These are phyloP conservation scores for Trifolium repens DNA, from an alignment of 306 rosid species.

Conservation along the genomic window DNA sequence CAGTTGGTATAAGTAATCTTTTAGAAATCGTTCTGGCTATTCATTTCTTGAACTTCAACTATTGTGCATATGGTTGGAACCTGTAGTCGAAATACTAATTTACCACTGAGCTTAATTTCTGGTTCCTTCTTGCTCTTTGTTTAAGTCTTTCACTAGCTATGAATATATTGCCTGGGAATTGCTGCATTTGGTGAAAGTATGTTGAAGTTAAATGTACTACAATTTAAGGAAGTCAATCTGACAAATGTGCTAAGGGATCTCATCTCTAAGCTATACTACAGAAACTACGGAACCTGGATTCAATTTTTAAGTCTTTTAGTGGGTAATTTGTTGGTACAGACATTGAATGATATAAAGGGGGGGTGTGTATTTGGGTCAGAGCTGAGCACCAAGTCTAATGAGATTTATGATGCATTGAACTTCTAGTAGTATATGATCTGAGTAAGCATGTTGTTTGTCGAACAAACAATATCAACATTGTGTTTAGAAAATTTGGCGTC, in stretches of 20 bases:
- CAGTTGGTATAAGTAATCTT: slow-evolving; percentile 56
- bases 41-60: slow-evolving; percentile 41
- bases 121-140: slow-evolving; percentile 42
- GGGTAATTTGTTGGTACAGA: slow-evolving; percentile 19
- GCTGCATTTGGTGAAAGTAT: slow-evolving; percentile 35
- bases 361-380: slow-evolving; percentile 7
- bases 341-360: slow-evolving; percentile 37
- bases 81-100: slow-evolving; percentile 31
- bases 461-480: neutral
- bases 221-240: slow-evolving; percentile 34
- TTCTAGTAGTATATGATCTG: neutral
- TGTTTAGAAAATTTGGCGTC: neutral
- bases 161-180: slow-evolving; percentile 37
- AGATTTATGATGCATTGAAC: slow-evolving; percentile 29
- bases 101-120: slow-evolving; percentile 41
- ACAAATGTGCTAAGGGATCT: slow-evolving; percentile 22
- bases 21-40: slow-evolving; percentile 30
- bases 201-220: slow-evolving; percentile 35
- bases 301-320: slow-evolving; percentile 15
- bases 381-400: slow-evolving; percentile 20
- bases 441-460: neutral
- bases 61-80: slow-evolving; percentile 46
- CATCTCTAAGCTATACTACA: neutral
- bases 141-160: slow-evolving; percentile 36
- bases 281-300: neutral